phyloP scores from a whole-genome alignment of 768 basidiomycete genomes.

The Gymnopilus dilepis region DNA sequence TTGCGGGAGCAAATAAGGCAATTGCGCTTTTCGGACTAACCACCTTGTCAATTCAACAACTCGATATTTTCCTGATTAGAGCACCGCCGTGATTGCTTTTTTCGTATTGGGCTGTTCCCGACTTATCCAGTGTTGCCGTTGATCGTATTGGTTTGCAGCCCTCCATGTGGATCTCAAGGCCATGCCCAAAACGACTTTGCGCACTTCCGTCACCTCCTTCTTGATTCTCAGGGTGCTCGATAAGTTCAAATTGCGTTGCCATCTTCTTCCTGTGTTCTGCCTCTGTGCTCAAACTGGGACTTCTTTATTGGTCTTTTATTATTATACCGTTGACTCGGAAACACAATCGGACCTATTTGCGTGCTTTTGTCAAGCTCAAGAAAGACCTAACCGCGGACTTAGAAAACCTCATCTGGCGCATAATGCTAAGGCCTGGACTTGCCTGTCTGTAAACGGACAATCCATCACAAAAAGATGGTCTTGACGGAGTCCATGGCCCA shows the following conservation, averaged over 20 bases:
- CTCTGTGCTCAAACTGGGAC: neutral
- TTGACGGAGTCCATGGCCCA: neutral
- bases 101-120: too few relatives aligned
- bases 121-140: neutral
- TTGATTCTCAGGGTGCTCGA: neutral
- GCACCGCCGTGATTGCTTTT: neutral
- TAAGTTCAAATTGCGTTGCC: conserved; percentile 2
- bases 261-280: neutral
- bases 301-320: neutral
- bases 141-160: neutral
- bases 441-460: neutral
- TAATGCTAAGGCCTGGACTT: neutral
- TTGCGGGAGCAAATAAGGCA: neutral
- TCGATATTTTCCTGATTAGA: neutral
- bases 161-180: neutral
- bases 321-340: conserved; percentile 5
- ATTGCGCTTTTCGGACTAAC: neutral
- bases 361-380: neutral
- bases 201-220: neutral
- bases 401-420: neutral
- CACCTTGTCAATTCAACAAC: neutral
- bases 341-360: conserved; percentile 1
- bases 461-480: neutral
- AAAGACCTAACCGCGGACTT: neutral
- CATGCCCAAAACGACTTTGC: neutral